Evolutionary conservation across 2,329 filamentous ascomycete genomes (phyloP).

Genomic region (Drechslerella stenobrocha): DNA sequence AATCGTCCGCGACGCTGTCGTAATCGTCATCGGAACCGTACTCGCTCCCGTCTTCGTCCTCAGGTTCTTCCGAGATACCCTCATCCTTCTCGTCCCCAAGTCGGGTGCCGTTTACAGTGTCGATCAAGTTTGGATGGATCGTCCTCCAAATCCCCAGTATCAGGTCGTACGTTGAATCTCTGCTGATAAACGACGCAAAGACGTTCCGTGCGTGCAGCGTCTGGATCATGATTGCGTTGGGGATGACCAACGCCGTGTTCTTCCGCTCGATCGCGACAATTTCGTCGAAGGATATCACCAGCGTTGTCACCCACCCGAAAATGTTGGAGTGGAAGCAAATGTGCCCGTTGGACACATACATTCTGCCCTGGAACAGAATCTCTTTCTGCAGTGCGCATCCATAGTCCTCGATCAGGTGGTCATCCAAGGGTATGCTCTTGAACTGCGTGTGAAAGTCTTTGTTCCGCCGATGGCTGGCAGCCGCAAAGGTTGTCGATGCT

Average conservation of each 20-base stretch:
- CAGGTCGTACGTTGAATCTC: conserved; percentile 94
- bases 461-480: conserved; percentile 94
- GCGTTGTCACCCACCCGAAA: conserved; percentile 92
- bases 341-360: conserved; percentile 96
- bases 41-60: conserved; percentile 64
- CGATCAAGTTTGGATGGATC: conserved; percentile 81
- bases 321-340: conserved; percentile 99
- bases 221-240: conserved; percentile 95
- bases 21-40: conserved; percentile 64
- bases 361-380: conserved; percentile 86
- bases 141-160: conserved; percentile 99
- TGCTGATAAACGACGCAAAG: conserved; percentile 90
- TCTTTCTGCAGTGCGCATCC: conserved; percentile 94
- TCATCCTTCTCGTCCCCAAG: conserved; percentile 74
- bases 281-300: conserved; percentile 98
- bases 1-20: conserved; percentile 58
- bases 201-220: conserved; percentile 93
- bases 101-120: conserved; percentile 70
- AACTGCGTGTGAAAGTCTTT: conserved; percentile 92
- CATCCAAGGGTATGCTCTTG: conserved; percentile 94
- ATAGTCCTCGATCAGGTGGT: conserved; percentile 97
- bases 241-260: conserved; percentile 91
- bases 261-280: conserved; percentile 96
- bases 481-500: conserved; percentile 82
- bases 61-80: conserved; percentile 68